These are phyloP conservation scores for Leucaena leucocephala DNA, from an alignment of 306 rosid species.

Conservation along the genomic window DNA sequence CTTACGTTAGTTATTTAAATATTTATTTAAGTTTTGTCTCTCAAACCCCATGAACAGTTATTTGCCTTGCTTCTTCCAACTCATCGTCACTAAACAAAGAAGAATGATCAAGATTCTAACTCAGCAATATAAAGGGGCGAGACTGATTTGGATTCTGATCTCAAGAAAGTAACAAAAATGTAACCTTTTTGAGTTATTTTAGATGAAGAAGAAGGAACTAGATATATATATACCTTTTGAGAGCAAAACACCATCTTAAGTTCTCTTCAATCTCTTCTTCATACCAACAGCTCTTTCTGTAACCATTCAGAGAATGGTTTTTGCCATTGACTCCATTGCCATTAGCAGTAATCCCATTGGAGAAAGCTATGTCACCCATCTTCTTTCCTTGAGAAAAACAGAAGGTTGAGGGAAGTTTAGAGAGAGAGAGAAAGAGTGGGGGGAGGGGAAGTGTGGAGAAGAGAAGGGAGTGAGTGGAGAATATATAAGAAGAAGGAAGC, in stretches of 20 bases:
- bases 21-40: slow-evolving; percentile 31
- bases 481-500: slow-evolving; percentile 46
- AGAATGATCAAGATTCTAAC: neutral
- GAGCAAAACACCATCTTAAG: slow-evolving; percentile 96
- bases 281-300: slow-evolving; percentile 95
- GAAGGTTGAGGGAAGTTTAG: neutral
- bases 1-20: slow-evolving; percentile 26
- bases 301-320: slow-evolving; percentile 69
- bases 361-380: slow-evolving; percentile 77
- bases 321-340: slow-evolving; percentile 65
- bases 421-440: slow-evolving; percentile 12
- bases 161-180: neutral
- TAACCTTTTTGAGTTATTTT: neutral
- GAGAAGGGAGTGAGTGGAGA: slow-evolving; percentile 19
- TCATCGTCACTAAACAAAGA: slow-evolving; percentile 28
- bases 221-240: slow-evolving; percentile 60
- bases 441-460: slow-evolving; percentile 34
- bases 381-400: slow-evolving; percentile 17
- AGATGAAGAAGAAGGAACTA: neutral
- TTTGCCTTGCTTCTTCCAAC: slow-evolving; percentile 31
- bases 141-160: slow-evolving; percentile 7
- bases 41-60: slow-evolving; percentile 23
- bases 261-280: slow-evolving; percentile 97
- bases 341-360: slow-evolving; percentile 56
- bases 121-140: neutral